A percentile compares a stretch with the other conserved stretches of the same genome.
These are phyloP conservation scores for Trifolium dubium DNA, from an alignment of 306 rosid species.

Conservation along the genomic window DNA sequence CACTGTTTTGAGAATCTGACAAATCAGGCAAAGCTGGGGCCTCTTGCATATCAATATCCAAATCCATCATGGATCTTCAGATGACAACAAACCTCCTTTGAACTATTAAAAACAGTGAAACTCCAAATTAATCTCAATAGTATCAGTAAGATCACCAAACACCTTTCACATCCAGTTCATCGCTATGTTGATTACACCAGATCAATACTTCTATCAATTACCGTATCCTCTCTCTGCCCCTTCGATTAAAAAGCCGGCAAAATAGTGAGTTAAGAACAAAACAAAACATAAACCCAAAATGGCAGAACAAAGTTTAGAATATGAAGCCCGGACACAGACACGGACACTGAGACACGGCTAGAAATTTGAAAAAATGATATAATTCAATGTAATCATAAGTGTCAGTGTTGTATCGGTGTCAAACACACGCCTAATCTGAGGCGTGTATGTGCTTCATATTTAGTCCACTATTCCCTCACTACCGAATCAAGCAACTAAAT, in stretches of 20 bases:
- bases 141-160: neutral
- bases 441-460: no score
- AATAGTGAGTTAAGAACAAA: constrained; percentile 19
- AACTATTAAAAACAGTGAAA: neutral
- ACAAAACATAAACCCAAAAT: constrained; percentile 11
- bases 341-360: no score
- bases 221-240: constrained; percentile 7
- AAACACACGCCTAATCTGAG: no score
- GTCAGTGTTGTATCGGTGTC: no score
- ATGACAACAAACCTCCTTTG: neutral
- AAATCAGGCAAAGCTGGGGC: constrained; percentile 34
- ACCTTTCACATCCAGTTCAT: neutral
- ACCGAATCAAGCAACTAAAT: constrained; percentile 13
- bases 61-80: constrained; percentile 31
- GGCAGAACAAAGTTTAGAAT: constrained; percentile 8
- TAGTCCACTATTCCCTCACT: neutral
- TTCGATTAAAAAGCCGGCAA: constrained; percentile 8
- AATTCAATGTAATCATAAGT: no score
- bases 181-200: neutral
- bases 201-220: constrained; percentile 10
- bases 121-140: constrained; percentile 25
- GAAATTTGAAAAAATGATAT: no score
- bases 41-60: constrained; percentile 32
- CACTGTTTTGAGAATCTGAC: constrained; percentile 27
- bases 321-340: no score